Evolutionary conservation across 1,139 yeast genomes (phyloP), one percentile per base, ranked within the genome.

Genomic region (Kurtzmaniella quercitrusa): DNA sequence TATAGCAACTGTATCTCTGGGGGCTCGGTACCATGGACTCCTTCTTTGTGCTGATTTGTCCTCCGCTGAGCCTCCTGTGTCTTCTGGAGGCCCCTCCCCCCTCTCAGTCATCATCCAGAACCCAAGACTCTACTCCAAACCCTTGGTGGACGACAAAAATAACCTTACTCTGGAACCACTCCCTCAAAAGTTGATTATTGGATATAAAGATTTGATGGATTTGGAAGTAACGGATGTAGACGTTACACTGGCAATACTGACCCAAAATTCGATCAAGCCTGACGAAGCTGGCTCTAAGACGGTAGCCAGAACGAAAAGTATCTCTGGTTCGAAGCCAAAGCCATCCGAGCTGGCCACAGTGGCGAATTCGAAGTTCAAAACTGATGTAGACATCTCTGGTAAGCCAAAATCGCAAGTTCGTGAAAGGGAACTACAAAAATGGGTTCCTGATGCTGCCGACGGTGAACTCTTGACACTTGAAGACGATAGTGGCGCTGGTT

Each of bases 361-460:
- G 8, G 8, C 23, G 7, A 21, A 21, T 21, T 21, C 58, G 23
- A 54, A 54, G 36, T 91, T 93, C 72, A 82, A 79, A 59, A 93
- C 96, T 1, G 98, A 93, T 62, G 66, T 83, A 3, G 97, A 86
- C 60, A 91, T 93, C 44, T 81, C 95, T 6, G 68, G 75, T 8
- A 63, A 59, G 12, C 56, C 54, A 18, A 27, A 27, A 21, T 5
- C 23, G 23, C 66, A 65, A 18, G 55, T 73, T 43, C 74, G 69
- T 49, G 89, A 84, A 59, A 75, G 93, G 41, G 95, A 86, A 55
- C 74, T 93, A 46, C 82, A 88, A 61, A 79, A 77, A 57, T 93
- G 98, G 98, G 80, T 79, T 16, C 95, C 96, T 5, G 95, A 85
- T 42, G 79, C 66, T 11, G 71, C 61, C 27, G 62, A 59, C 34